Base-by-base conservation (phyloP, 2,329 filamentous ascomycete genomes). In the Aspergillus brasiliensis region DNA sequence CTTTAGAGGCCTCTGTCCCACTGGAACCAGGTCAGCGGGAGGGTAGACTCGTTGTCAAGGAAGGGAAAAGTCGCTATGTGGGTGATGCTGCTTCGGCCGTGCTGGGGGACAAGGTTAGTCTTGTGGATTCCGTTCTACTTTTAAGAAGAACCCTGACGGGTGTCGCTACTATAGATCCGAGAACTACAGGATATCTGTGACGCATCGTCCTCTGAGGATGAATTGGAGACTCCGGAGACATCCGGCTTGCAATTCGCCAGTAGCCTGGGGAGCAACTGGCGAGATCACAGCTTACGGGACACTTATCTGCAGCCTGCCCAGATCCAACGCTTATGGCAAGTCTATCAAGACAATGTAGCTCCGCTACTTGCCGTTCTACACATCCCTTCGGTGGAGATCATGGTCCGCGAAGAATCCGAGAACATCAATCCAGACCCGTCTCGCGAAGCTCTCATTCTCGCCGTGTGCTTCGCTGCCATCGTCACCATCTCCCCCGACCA, bases 341-440 rank as follows among this genome's bases (percentile, higher is more conserved):
- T 63, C 8, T 69, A 66, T 17, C 31, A 63, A 8, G 21, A 56
- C 10, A 68, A 66, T 54, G 66, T 69, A 7, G 64, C 64, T 2
- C 67, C 67, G 5, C 17, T 71, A 31, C 64, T 70, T 10, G 48
- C 58, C 10, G 53, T 70, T 6, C 34, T 71, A 2, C 64, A 68
- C 19, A 37, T 34, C 21, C 58, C 56, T 1, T 53, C 65, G 0
- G 38, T 64, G 8, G 54, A 54, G 1, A 11, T 8, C 21, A 47
- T 65, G 8, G 38, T 66, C 3, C 54, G 17, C 7, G 21, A 62
- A 4, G 53, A 42, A 25, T 28, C 46, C 8, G 27, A 47, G 3
- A 54, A 27, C 15, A 2, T 49, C 7, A 44, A 47, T 1, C 51
- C 60, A 8, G 48, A 46, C 5, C 42, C 47, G 8, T 13, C 51